Base-by-base conservation (phyloP, 2,329 filamentous ascomycete genomes). In the Knufia petricola region DNA sequence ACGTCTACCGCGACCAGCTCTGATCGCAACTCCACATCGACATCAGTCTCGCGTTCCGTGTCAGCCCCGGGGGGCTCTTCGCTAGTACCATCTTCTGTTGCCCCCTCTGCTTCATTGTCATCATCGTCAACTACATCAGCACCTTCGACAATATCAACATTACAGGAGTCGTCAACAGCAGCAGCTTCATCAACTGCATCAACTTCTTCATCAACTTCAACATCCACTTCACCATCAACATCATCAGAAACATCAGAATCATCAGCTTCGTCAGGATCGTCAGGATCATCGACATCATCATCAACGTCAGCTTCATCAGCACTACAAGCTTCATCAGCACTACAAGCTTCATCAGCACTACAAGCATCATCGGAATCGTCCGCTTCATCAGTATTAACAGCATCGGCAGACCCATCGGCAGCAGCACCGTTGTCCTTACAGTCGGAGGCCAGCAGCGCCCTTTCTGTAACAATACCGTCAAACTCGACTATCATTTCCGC, bases 401-500 rank as follows among this genome's bases (percentile, higher is more conserved):
- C 7, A 7, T 7, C 17, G 13, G 6, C 34, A 37, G 15, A n/a
- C n/a, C n/a, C n/a, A n/a, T n/a, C 34, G 34, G 6, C 34, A 7
- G 17, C 6, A 4, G 15, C 7, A 7, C 7, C 34, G 6, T 23
- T 4, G 39, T 42, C 19, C 26, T 9, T 21, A 13, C 4, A 19
- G 17, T 12, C 24, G 23, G 17, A 32, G 8, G 8, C 9, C 28
- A n/a, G 13, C 24, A 23, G 39, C n/a, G 13, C 21, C 13, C 39
- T 12, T 26, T 20, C 21, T 12, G 20, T 6, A 19, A 42, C 39
- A 32, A 34, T 26, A 34, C 24, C 37, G 9, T 42, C 37, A 3
- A 44, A 31, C n/a, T 41, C 37, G 7, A 41, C 20, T 28, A 28
- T 23, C n/a, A 21, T 30, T 19, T 21, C 12, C 32, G 40, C 50